These are phyloP conservation scores for Mimosa pudica DNA, from an alignment of 306 rosid genomes.

Conservation along the genomic window DNA sequence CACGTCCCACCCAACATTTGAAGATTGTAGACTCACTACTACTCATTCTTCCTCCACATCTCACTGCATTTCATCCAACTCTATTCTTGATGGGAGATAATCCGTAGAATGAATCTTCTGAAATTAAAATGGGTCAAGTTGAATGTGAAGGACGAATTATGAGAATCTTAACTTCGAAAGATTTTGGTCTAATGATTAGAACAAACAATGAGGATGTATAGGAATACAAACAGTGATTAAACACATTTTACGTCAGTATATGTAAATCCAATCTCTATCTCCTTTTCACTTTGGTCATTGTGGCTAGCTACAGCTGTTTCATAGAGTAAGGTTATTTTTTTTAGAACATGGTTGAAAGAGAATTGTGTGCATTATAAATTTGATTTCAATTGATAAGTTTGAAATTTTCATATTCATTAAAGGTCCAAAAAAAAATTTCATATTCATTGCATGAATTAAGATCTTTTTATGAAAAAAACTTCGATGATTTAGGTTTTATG, in stretches of 20 bases:
- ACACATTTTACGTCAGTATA: not conserved
- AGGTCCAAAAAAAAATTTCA: no score
- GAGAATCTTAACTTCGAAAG: not conserved
- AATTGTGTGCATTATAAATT: not conserved
- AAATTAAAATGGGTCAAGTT: not conserved
- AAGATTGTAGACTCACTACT: constrained; percentile 45
- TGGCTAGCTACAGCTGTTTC: not conserved
- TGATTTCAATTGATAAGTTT: no score
- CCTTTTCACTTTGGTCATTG: not conserved
- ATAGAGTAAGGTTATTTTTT: constrained; percentile 17
- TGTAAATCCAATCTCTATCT: not conserved
- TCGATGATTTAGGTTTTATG: no score
- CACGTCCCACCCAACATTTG: constrained; percentile 68
- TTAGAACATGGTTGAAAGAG: not conserved
- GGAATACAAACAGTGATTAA: no score
- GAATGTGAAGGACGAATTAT: not conserved
- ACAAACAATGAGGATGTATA: no score
- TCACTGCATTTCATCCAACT: constrained; percentile 50
- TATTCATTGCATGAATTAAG: no score
- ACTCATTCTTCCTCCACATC: constrained; percentile 51
- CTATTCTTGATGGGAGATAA: constrained; percentile 56
- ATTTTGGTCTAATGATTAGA: not conserved
- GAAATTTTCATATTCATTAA: no score
- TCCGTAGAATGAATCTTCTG: not conserved
- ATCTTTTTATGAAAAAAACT: no score